phyloP scores from a whole-genome alignment of 768 basidiomycete genomes.

The Tremella fuciformis region DNA sequence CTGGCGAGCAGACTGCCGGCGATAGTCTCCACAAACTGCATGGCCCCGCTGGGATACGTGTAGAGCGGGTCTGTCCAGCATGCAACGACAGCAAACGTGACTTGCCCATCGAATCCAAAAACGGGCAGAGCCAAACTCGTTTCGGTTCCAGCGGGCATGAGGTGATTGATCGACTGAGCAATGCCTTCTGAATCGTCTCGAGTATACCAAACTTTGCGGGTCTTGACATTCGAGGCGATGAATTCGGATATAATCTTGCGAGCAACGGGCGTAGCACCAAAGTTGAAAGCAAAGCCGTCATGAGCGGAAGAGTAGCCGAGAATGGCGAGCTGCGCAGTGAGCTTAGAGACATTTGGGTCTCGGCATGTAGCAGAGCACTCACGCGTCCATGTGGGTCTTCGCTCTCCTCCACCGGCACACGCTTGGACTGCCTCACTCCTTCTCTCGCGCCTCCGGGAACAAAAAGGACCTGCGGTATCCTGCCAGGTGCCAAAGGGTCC shows the following conservation, averaged over 20 bases:
- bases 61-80: conserved; percentile 49
- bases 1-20: conserved; percentile 44
- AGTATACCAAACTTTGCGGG: conserved; percentile 45
- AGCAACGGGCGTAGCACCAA: conserved; percentile 34
- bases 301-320: conserved; percentile 36
- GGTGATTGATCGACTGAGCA: conserved; percentile 39
- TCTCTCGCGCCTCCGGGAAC: conserved; percentile 17
- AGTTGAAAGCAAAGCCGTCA: conserved; percentile 44
- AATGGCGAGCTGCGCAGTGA: conserved; percentile 31
- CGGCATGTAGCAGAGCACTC: too few relatives aligned
- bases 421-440: conserved; percentile 2
- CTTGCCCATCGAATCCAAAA: conserved; percentile 48
- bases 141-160: conserved; percentile 46
- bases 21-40: conserved; percentile 50
- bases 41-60: conserved; percentile 41
- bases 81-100: conserved; percentile 45
- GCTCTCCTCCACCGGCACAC: background rate
- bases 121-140: conserved; percentile 47
- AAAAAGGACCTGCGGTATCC: conserved; percentile 42
- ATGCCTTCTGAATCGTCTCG: conserved; percentile 45
- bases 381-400: background rate
- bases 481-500: conserved; percentile 30
- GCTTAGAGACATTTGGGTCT: too few relatives aligned
- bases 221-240: conserved; percentile 47
- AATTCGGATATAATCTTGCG: conserved; percentile 46